Conservation (phyloP, 345 rosid species). For the Hibiscus mutabilis region DNA sequence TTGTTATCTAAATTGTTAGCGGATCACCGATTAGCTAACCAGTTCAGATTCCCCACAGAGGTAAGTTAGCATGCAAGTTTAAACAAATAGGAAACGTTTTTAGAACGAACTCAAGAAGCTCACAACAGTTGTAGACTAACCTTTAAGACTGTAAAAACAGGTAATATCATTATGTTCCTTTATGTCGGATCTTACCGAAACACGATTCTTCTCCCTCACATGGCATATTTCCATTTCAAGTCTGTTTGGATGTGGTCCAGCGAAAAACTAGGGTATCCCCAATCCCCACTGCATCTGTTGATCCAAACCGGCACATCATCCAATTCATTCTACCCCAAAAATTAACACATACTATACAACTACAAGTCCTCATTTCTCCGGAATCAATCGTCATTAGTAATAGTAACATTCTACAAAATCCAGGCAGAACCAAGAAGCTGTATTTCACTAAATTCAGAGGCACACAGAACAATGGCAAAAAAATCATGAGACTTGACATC, state of each 20-base stretch:
- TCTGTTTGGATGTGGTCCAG: background rate
- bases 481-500: background rate
- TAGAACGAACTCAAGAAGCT: too few relatives aligned
- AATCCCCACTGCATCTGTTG: too few relatives aligned
- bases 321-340: background rate
- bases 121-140: background rate
- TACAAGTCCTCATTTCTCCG: background rate
- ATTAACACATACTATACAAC: background rate
- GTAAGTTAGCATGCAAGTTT: too few relatives aligned
- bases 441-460: background rate
- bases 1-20: too few relatives aligned
- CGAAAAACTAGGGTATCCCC: background rate
- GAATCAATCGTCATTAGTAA: background rate
- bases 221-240: background rate
- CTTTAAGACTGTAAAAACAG: too few relatives aligned
- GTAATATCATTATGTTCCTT: background rate
- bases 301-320: background rate
- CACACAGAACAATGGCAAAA: background rate
- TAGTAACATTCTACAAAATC: background rate
- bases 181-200: background rate
- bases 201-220: background rate
- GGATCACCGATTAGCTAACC: too few relatives aligned
- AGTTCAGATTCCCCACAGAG: too few relatives aligned
- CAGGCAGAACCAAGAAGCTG: background rate
- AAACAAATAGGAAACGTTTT: background rate